Evolutionary conservation across 345 rosid genomes (phyloP).

Genomic region (Eucalyptus sp.): DNA sequence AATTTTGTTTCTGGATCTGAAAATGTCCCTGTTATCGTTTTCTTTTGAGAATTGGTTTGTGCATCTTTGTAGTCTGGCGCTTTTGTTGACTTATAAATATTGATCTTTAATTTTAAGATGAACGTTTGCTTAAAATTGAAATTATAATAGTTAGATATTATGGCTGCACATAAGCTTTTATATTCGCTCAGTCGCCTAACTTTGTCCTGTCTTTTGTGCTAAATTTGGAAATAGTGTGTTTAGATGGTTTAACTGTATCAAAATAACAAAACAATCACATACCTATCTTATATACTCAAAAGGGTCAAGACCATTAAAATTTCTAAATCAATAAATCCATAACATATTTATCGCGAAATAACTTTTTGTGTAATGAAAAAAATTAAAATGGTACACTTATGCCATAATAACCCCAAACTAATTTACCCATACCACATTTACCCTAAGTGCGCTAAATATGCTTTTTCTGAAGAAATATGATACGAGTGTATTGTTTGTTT

Average conservation of each 20-base stretch:
- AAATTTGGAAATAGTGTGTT: background rate
- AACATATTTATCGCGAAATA: background rate
- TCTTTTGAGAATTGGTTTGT: background rate
- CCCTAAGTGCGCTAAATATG: accelerated
- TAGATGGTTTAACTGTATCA: background rate
- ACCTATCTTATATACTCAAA: background rate
- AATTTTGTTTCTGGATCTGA: background rate
- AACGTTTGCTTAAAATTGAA: background rate
- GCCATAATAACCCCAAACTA: background rate
- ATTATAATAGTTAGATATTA: background rate
- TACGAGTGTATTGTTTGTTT: too few relatives aligned
- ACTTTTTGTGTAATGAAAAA: background rate
- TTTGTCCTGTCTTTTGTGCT: background rate
- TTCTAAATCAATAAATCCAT: background rate
- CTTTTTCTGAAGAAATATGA: background rate
- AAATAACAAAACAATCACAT: background rate
- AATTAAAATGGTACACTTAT: accelerated
- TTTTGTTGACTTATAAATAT: background rate
- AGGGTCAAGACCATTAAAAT: background rate
- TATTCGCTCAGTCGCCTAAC: background rate
- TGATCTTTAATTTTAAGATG: background rate
- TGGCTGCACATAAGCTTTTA: background rate
- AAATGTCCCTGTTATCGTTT: background rate
- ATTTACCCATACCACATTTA: background rate
- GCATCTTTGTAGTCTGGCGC: background rate